A percentile compares a stretch with the other conserved stretches of the same genome.
Conservation (phyloP, 148 eudicot genomes). For the Rheum nobile region DNA sequence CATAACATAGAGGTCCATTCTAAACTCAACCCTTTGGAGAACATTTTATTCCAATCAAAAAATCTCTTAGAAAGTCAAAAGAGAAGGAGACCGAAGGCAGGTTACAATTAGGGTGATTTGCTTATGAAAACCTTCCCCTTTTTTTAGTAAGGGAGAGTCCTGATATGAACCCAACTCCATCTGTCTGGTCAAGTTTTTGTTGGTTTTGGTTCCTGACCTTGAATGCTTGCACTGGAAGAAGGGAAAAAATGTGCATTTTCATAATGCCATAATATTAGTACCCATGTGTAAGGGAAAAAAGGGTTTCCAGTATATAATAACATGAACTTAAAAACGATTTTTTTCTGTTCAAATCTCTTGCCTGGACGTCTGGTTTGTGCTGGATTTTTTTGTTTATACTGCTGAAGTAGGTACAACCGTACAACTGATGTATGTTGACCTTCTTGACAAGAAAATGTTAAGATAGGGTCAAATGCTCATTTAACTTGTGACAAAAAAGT, state of each 20-base stretch:
- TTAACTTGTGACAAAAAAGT: no score
- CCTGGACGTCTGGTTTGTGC: not conserved
- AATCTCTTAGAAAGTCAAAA: not conserved
- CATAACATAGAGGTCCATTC: not conserved
- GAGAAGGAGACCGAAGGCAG: not conserved
- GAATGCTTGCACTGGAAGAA: not conserved
- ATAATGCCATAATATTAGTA: not conserved
- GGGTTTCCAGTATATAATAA: not conserved
- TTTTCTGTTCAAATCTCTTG: not conserved
- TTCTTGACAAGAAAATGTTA: no score
- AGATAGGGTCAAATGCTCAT: not conserved
- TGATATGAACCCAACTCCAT: not conserved
- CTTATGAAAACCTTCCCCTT: not conserved
- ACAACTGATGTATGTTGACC: no score
- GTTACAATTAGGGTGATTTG: not conserved
- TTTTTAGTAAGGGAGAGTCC: not conserved
- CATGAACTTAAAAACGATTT: not conserved
- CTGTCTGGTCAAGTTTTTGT: not conserved
- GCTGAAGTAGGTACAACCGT: not conserved
- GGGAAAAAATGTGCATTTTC: not conserved
- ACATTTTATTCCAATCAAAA: not conserved
- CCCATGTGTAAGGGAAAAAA: not conserved
- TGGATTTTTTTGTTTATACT: not conserved
- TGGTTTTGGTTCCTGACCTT: not conserved
- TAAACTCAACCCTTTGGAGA: conserved; percentile 2